Conservation (phyloP, 306 rosid genomes). For the Gillenia trifoliata region DNA sequence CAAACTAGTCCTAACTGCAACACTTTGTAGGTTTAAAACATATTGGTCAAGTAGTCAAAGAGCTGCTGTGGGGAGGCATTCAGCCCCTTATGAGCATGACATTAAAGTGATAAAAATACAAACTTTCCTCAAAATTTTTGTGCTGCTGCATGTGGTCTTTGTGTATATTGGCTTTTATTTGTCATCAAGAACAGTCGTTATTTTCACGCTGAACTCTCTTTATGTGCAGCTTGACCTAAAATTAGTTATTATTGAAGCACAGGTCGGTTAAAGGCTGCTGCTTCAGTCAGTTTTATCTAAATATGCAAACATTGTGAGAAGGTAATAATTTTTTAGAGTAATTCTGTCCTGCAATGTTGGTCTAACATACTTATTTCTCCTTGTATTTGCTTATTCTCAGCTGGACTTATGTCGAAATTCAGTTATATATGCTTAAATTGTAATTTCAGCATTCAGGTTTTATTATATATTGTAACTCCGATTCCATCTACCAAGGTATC, state of each 20-base stretch:
- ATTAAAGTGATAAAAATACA: constrained; percentile 47
- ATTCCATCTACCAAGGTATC: background rate
- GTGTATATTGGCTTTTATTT: background rate
- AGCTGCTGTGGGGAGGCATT: constrained; percentile 98
- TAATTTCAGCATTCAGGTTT: background rate
- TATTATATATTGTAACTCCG: background rate
- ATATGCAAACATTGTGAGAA: constrained; percentile 90
- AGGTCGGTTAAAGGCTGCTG: constrained; percentile 55
- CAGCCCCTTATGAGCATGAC: constrained; percentile 91
- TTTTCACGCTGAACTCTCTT: constrained; percentile 21
- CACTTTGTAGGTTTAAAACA: constrained; percentile 66
- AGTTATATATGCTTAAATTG: background rate
- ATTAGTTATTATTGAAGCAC: constrained; percentile 69
- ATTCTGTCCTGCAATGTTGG: too few relatives aligned
- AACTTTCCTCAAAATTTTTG: background rate
- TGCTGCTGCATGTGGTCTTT: constrained; percentile 17
- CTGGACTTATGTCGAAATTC: too few relatives aligned
- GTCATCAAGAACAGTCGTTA: background rate
- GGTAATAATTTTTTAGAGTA: constrained; percentile 29
- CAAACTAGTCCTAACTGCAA: background rate
- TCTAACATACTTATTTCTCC: background rate
- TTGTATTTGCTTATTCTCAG: background rate
- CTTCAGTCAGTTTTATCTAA: constrained; percentile 67
- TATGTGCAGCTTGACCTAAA: constrained; percentile 55
- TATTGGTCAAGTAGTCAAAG: constrained; percentile 88